phyloP scores from a whole-genome alignment of 2,329 filamentous ascomycete species.

The Cercospora zeina region DNA sequence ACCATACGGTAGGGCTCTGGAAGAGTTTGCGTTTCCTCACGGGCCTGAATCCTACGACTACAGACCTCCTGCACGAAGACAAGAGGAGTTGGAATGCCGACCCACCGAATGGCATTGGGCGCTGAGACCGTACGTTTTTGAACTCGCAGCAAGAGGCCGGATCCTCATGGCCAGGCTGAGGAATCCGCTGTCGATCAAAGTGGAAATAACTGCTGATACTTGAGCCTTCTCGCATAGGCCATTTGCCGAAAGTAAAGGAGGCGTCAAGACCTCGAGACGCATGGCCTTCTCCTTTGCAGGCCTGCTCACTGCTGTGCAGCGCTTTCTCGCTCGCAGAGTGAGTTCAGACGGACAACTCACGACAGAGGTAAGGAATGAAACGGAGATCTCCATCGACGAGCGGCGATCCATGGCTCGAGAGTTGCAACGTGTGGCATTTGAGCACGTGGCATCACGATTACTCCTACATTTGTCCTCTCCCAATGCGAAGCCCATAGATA shows the following conservation, averaged over 20 bases:
- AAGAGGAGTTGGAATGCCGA: slow-evolving; percentile 57
- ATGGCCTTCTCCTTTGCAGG: slow-evolving; percentile 75
- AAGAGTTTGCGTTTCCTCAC: slow-evolving; percentile 72
- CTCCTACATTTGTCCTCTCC: slow-evolving; percentile 51
- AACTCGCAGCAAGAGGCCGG: neutral
- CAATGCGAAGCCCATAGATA: slow-evolving; percentile 45
- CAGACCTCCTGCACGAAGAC: slow-evolving; percentile 57
- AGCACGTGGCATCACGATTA: slow-evolving; percentile 77
- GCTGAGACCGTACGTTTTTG: slow-evolving; percentile 53
- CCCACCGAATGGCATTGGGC: slow-evolving; percentile 63
- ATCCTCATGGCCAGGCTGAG: neutral
- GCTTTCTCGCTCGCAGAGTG: slow-evolving; percentile 48
- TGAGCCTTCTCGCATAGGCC: slow-evolving; percentile 46
- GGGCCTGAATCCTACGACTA: slow-evolving; percentile 55
- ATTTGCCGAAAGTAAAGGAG: slow-evolving; percentile 55
- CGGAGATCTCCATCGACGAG: slow-evolving; percentile 57
- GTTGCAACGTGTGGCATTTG: slow-evolving; percentile 78
- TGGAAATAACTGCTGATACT: neutral
- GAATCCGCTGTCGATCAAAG: neutral
- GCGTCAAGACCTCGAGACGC: slow-evolving; percentile 42
- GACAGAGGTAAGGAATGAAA: slow-evolving; percentile 37
- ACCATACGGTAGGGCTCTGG: slow-evolving; percentile 79
- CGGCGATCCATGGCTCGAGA: slow-evolving; percentile 69
- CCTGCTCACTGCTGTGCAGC: slow-evolving; percentile 64
- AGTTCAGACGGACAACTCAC: slow-evolving; percentile 36